Base-by-base conservation (phyloP, 495 filamentous ascomycete species). In the Penicillium subrubescens region DNA sequence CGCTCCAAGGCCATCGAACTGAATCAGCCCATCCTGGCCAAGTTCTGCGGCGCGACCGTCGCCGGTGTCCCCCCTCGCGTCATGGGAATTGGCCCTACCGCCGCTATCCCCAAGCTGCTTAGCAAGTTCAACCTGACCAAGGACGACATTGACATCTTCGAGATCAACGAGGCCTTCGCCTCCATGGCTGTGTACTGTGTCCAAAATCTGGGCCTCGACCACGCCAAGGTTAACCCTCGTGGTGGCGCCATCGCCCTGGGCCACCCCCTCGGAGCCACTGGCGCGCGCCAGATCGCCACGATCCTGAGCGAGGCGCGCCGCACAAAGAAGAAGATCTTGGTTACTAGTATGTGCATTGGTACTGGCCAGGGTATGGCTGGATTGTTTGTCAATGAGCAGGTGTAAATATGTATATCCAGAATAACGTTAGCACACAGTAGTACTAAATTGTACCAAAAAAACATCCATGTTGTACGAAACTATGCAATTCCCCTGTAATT, bases 121-220 rank as follows among this genome's bases (percentile, higher is more conserved):
- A 78, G 77, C 73, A 89, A 96, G 81, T 89, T 88, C 86, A 86
- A 88, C 73, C 74, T 99, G 65, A 83, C 81, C n/a, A 82, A 96
- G 57, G 81, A 88, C 52, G 94, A 99, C 62, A 84, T 93, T 63
- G 95, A 99, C 68, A 84, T 99, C 51, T 86, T 92, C 67, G 95
- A 99, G 84, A 79, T 99, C 71, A 99, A 99, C 78, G 95, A 99
- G 85, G 95, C 95, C 2, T 99, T 99, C 67, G 95, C 94, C 29
- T 92, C 89, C 33, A 99, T 99, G 94, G 94, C 92, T 1, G 93
- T 97, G 3, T 99, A 97, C 83, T 97, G 93, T 79, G 74, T 90
- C 21, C 83, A 94, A 61, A 87, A 83, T 60, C 84, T 97, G 35
- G 88, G 88, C 39, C 78, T 97, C 50, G 91, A 95, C 65, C 87